A percentile compares a stretch with the other conserved stretches of the same genome.
phyloP scores from a whole-genome alignment of 306 rosid genomes.

The Notholithocarpus densiflorus region DNA sequence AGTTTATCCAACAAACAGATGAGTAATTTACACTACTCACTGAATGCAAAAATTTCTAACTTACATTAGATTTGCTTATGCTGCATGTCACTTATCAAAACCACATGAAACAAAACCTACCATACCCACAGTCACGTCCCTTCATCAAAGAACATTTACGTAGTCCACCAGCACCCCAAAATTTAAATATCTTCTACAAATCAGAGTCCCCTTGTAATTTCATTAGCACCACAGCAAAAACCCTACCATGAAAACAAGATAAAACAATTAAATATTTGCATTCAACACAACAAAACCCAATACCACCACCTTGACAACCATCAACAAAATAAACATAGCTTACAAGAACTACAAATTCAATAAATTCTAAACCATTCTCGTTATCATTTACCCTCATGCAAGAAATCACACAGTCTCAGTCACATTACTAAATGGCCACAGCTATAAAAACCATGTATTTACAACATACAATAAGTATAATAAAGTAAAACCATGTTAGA shows the following conservation, averaged over 20 bases:
- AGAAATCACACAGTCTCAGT: background rate
- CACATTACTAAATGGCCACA: background rate
- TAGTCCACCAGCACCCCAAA: conserved; percentile 1
- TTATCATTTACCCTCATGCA: background rate
- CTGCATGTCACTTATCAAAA: background rate
- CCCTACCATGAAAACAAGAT: conserved; percentile 1
- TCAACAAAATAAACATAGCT: background rate
- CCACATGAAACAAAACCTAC: background rate
- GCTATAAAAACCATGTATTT: background rate
- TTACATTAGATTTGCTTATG: conserved; percentile 10
- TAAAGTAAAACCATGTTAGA: background rate
- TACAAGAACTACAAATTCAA: background rate
- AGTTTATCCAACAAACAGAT: conserved; percentile 17
- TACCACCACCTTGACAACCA: background rate
- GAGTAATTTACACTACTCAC: conserved; percentile 3
- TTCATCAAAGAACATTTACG: too few relatives aligned
- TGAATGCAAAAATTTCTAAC: background rate
- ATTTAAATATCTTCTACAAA: conserved; percentile 2
- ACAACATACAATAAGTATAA: background rate
- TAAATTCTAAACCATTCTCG: background rate
- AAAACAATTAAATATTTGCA: background rate
- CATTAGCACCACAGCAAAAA: background rate
- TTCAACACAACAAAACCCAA: background rate
- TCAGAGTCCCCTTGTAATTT: background rate
- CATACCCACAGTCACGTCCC: too few relatives aligned